Conservation (phyloP, 2,329 filamentous ascomycete genomes). For the Penicillium sp. region DNA sequence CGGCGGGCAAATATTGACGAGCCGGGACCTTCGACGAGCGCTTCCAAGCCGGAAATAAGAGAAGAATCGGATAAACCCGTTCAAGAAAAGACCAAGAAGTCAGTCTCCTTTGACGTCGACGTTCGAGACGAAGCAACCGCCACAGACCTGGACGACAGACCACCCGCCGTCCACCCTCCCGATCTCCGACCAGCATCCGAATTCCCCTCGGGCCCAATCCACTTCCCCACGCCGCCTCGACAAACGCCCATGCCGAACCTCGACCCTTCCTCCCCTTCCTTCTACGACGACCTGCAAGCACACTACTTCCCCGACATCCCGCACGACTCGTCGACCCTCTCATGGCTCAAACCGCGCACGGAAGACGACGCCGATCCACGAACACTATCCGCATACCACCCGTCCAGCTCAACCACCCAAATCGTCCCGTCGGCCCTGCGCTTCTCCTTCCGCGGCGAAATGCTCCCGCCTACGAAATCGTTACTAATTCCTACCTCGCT, state of each 20-base stretch:
- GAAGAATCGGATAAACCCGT: not conserved
- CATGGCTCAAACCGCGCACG: slow-evolving; percentile 81
- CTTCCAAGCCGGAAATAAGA: not conserved
- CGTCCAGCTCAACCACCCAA: slow-evolving; percentile 66
- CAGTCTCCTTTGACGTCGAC: slow-evolving; percentile 25
- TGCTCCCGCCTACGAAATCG: slow-evolving; percentile 73
- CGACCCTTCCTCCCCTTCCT: slow-evolving; percentile 76
- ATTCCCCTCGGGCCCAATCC: slow-evolving; percentile 31
- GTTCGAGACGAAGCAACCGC: slow-evolving; percentile 9
- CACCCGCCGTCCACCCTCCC: slow-evolving; percentile 31
- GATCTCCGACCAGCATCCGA: slow-evolving; percentile 41
- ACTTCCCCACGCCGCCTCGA: slow-evolving; percentile 44
- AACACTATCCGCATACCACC: slow-evolving; percentile 75
- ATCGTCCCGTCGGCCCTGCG: slow-evolving; percentile 66
- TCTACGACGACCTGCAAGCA: slow-evolving; percentile 76
- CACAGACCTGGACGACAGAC: slow-evolving; percentile 28
- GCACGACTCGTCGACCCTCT: slow-evolving; percentile 76
- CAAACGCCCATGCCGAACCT: slow-evolving; percentile 62
- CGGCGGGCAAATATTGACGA: slow-evolving; percentile 73
- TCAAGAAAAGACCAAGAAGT: slow-evolving; percentile 24
- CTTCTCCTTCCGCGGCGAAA: slow-evolving; percentile 79
- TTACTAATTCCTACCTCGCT: slow-evolving; percentile 69
- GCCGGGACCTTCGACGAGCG: not conserved
- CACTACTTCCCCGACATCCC: slow-evolving; percentile 93
- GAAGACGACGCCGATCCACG: slow-evolving; percentile 59